phyloP scores from a whole-genome alignment of 2,329 filamentous ascomycete species.

The Fusarium musae region DNA sequence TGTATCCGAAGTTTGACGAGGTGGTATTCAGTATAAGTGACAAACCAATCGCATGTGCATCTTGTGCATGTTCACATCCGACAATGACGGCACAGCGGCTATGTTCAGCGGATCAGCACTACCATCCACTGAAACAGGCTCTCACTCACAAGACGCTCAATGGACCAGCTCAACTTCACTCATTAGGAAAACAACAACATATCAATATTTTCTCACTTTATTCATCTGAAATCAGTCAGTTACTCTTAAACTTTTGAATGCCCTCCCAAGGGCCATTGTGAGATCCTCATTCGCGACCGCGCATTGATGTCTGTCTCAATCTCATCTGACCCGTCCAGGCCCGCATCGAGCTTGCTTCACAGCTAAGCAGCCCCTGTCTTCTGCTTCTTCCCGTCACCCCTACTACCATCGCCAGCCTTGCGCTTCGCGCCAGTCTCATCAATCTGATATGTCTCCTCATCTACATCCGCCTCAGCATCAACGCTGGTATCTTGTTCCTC shows the following conservation, averaged over 20 bases:
- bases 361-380: not conserved
- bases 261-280: accelerated
- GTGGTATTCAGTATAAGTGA: not conserved
- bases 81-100: not conserved
- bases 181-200: accelerated
- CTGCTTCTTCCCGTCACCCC: not conserved
- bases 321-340: not conserved
- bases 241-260: too few species aligned
- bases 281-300: too few species aligned
- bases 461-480: too few species aligned
- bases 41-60: not conserved
- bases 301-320: not conserved
- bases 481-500: too few species aligned
- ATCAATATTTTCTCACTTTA: accelerated
- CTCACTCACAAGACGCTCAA: not conserved
- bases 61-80: not conserved
- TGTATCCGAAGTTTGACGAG: not conserved
- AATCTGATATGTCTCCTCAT: too few species aligned
- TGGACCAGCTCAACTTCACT: not conserved
- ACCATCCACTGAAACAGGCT: not conserved
- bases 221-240: too few species aligned
- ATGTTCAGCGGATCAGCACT: not conserved
- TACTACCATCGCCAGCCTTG: not conserved
- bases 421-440: not conserved
- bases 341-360: not conserved